Evolutionary conservation across 805 yeast species (phyloP).

Genomic region (Millerago galiae): DNA sequence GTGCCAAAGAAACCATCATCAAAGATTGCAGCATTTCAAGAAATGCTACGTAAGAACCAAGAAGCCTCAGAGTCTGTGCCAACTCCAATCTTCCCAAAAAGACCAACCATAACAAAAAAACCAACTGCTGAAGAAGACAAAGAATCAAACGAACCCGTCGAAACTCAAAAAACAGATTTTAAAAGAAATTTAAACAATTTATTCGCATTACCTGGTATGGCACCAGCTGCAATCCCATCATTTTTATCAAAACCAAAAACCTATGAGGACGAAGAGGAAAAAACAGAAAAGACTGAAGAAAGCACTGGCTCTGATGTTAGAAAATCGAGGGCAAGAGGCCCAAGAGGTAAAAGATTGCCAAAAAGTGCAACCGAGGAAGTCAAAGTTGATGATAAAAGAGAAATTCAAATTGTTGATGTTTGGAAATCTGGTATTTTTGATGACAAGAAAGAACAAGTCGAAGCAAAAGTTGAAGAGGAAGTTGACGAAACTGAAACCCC

Average conservation of each 20-base stretch:
- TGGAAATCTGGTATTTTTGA: conserved; percentile 17
- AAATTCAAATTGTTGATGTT: conserved; percentile 13
- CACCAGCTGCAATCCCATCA: conserved; percentile 26
- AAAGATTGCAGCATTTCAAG: conserved; percentile 75
- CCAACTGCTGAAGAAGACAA: not conserved
- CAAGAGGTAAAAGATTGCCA: conserved; percentile 68
- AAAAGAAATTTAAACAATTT: conserved; percentile 56
- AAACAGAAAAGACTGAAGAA: conserved; percentile 1
- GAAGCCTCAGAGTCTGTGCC: conserved; percentile 34
- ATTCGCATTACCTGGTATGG: conserved; percentile 51
- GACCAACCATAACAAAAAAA: conserved; percentile 29
- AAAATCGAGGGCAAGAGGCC: conserved; percentile 60
- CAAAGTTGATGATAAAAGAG: conserved; percentile 20
- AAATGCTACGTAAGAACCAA: conserved; percentile 55
- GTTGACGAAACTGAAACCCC: not conserved
- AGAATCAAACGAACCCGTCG: not conserved
- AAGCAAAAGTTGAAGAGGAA: not conserved
- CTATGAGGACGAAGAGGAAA: conserved; percentile 1
- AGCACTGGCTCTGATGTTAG: conserved; percentile 28
- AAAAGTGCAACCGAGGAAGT: conserved; percentile 35
- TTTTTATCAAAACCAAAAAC: not conserved
- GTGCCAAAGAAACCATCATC: conserved; percentile 76
- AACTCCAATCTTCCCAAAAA: conserved; percentile 4
- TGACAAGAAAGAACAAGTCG: not conserved
- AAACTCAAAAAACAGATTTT: conserved; percentile 23